Base-by-base conservation (phyloP, 2,329 filamentous ascomycete genomes). In the Fusarium solani-melongenae region DNA sequence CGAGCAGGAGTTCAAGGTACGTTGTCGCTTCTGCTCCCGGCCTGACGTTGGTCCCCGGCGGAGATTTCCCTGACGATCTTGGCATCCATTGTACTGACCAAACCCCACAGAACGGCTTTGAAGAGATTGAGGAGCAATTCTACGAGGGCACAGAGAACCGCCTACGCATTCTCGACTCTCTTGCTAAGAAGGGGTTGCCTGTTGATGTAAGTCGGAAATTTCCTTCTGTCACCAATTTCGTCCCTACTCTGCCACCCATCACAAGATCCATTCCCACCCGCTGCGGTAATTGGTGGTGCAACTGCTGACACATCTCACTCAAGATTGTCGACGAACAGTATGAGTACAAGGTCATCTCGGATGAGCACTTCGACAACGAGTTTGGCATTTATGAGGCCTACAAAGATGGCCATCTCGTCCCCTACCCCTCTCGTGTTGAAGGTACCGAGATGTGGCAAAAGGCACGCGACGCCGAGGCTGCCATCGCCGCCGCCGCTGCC, bases 91-190 rank as follows among this genome's bases (percentile, higher is more conserved):
- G 74, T 67, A 68, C 66, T 69, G 64, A 70, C 61, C 34, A 69
- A 65, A 51, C 55, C 69, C 61, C 66, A 68, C 78, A 84, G 83
- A 84, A 84, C 51, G 81, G 78, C 9, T 58, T 83, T 53, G 78
- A 82, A 31, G 84, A 86, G 41, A 74, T 83, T 29, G 77, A 81
- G 46, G 84, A 85, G 44, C 78, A 79, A 64, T 86, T 85, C 66
- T 81, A 83, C 63, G 85, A 88, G 68, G 82, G 84, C 38, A 83
- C 87, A 71, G 82, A 87, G 60, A 82, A 83, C 51, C 83, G 85
- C 62, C 78, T 86, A 51, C 85, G 87, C 64, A 82, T 85, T 34
- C 81, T 89, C 14, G 81, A 84, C 64, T 78, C 83, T 15, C 79
- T 89, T 46, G 79, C 83, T 44, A 79, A 84, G 61, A 84, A 83